These are phyloP conservation scores for Immersiella caudata DNA, from an alignment of 495 filamentous ascomycete genomes.

Conservation along the genomic window DNA sequence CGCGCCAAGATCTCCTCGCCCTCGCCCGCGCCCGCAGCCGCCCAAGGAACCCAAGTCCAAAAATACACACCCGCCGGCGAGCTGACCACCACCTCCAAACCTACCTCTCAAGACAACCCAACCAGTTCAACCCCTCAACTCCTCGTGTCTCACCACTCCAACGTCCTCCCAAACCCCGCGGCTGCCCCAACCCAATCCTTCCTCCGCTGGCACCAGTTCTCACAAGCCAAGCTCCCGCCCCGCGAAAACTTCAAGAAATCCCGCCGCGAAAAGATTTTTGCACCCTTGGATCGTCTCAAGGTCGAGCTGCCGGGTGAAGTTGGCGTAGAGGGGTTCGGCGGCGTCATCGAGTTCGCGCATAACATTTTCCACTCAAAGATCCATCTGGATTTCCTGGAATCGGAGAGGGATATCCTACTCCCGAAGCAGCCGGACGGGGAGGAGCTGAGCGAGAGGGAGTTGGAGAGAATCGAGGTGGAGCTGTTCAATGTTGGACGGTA, in stretches of 20 bases:
- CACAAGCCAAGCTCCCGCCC: slow-evolving; percentile 24
- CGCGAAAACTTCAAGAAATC: slow-evolving; percentile 26
- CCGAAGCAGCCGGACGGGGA: background rate
- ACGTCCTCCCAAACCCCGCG: background rate
- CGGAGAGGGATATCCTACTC: slow-evolving; percentile 26
- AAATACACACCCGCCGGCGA: background rate
- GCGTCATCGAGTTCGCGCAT: slow-evolving; percentile 32
- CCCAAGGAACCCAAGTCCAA: background rate
- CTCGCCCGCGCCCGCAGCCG: background rate
- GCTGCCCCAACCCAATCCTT: slow-evolving; percentile 16
- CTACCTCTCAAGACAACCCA: background rate
- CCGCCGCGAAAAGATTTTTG: slow-evolving; percentile 25
- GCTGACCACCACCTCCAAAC: background rate
- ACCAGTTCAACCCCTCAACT: background rate
- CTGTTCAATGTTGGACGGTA: slow-evolving; percentile 34
- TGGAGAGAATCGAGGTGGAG: slow-evolving; percentile 32
- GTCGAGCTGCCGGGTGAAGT: slow-evolving; percentile 29
- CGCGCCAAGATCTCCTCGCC: background rate
- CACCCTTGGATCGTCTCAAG: slow-evolving; percentile 27
- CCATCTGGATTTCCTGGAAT: slow-evolving; percentile 30
- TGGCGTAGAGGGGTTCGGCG: slow-evolving; percentile 31
- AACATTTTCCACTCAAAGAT: slow-evolving; percentile 32
- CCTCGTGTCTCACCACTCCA: background rate
- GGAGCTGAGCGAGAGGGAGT: slow-evolving; percentile 17
- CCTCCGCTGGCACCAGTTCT: slow-evolving; percentile 29